These are phyloP conservation scores for Paxillus ammoniavirescens DNA, from an alignment of 768 basidiomycete genomes.

Conservation along the genomic window DNA sequence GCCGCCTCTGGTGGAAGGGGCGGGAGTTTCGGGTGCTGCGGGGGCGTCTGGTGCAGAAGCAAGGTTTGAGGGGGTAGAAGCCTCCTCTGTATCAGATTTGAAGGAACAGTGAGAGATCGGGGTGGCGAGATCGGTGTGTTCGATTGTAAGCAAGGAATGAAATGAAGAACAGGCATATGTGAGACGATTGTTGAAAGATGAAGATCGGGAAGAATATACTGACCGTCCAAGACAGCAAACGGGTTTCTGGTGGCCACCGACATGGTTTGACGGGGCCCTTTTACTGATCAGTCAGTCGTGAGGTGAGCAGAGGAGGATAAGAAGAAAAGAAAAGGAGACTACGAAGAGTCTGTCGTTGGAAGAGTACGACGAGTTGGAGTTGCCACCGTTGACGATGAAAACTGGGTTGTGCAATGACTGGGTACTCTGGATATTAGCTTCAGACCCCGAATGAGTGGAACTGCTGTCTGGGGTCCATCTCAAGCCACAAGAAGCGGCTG, in stretches of 20 bases:
- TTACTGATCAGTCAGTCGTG: conserved; percentile 29
- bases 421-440: neutral
- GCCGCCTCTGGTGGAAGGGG: conserved; percentile 40
- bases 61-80: conserved; percentile 40
- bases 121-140: conserved; percentile 18
- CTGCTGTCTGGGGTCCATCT: conserved; percentile 40
- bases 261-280: conserved; percentile 72
- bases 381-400: conserved; percentile 7
- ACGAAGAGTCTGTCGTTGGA: conserved; percentile 1
- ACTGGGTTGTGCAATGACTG: too few species aligned
- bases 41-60: conserved; percentile 35
- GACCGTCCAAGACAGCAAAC: conserved; percentile 81
- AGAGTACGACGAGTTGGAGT: neutral
- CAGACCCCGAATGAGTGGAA: conserved; percentile 13
- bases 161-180: neutral
- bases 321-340: neutral
- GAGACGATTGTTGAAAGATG: neutral
- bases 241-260: conserved; percentile 90
- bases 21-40: conserved; percentile 33
- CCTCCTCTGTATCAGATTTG: conserved; percentile 41
- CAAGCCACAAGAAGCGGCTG: conserved; percentile 40
- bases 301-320: neutral
- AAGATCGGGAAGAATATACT: conserved; percentile 22
- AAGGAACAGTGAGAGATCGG: neutral
- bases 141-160: neutral